A percentile compares a stretch with the other conserved stretches of the same genome.
Conservation (phyloP, 768 basidiomycete species). For the Antrodiella citrinella region DNA sequence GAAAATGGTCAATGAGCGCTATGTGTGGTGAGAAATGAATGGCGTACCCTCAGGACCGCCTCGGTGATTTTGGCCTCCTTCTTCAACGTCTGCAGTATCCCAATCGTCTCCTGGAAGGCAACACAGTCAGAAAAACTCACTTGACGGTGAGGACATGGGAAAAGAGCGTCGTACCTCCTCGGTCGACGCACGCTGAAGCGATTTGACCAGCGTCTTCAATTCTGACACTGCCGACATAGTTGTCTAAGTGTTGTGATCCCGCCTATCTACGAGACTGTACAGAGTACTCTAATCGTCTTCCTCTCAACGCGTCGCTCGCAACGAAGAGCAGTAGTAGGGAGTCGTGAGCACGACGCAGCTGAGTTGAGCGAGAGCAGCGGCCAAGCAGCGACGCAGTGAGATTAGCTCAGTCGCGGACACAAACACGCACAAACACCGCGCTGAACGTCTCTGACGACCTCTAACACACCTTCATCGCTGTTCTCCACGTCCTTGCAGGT, state of each 20-base stretch:
- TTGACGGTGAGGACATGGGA: constrained; percentile 30
- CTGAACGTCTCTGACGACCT: background rate
- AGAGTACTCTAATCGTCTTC: background rate
- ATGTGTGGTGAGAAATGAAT: constrained; percentile 17
- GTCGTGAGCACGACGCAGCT: background rate
- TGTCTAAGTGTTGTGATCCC: background rate
- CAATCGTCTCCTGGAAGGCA: constrained; percentile 48
- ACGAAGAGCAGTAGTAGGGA: background rate
- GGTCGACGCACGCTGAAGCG: constrained; percentile 55
- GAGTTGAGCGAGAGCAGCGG: too few species aligned
- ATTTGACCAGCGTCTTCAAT: constrained; percentile 75
- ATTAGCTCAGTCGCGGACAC: too few species aligned
- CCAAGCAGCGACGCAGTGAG: too few species aligned
- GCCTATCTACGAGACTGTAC: background rate
- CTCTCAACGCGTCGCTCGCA: background rate
- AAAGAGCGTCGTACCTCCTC: constrained; percentile 41
- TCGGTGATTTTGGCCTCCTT: constrained; percentile 64
- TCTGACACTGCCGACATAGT: constrained; percentile 37
- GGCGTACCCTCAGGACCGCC: constrained; percentile 63
- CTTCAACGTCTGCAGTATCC: constrained; percentile 55
- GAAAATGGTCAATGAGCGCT: constrained; percentile 3
- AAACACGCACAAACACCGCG: background rate
- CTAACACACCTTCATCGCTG: background rate
- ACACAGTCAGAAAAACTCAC: constrained; percentile 16
- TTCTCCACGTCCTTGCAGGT: background rate